Evolutionary conservation across 1,284 basidiomycete genomes (phyloP).

Genomic region (Tilletia horrida): DNA sequence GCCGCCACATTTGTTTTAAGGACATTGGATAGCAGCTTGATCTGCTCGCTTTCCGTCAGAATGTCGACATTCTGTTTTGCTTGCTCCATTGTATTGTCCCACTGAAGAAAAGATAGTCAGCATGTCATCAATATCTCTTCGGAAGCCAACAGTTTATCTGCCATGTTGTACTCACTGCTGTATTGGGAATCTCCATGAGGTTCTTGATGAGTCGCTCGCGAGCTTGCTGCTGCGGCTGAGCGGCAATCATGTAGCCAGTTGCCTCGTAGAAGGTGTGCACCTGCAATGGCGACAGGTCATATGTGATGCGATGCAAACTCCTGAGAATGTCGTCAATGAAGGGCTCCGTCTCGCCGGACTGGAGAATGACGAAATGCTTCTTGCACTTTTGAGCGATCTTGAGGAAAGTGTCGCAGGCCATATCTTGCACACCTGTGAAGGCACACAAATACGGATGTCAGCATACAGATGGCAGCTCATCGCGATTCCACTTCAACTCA

Average conservation of each 20-base stretch:
- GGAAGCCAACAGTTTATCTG: too few relatives aligned
- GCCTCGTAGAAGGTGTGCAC: conserved; percentile 69
- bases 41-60: conserved; percentile 83
- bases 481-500: conserved; percentile 21
- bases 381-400: conserved; percentile 99
- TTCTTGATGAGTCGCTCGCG: conserved; percentile 93
- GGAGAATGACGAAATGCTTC: conserved; percentile 97
- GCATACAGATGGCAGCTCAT: conserved; percentile 15
- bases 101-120: conserved; percentile 53
- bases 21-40: conserved; percentile 95
- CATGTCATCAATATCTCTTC: neutral
- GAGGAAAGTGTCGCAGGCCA: conserved; percentile 99
- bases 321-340: conserved; percentile 98
- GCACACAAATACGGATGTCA: neutral
- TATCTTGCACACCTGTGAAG: conserved; percentile 76
- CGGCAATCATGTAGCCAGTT: conserved; percentile 98
- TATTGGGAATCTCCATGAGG: conserved; percentile 96
- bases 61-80: conserved; percentile 91
- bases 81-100: conserved; percentile 96
- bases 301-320: conserved; percentile 85
- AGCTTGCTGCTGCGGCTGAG: conserved; percentile 93
- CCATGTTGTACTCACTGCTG: conserved; percentile 63
- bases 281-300: conserved; percentile 91
- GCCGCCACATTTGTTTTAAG: conserved; percentile 98
- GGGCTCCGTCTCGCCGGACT: conserved; percentile 92